Percentiles rank a stretch among this genome's conserved stretches.
Conservation (phyloP, 202 grass and related monocot species). For the Saccharum hybrid region DNA sequence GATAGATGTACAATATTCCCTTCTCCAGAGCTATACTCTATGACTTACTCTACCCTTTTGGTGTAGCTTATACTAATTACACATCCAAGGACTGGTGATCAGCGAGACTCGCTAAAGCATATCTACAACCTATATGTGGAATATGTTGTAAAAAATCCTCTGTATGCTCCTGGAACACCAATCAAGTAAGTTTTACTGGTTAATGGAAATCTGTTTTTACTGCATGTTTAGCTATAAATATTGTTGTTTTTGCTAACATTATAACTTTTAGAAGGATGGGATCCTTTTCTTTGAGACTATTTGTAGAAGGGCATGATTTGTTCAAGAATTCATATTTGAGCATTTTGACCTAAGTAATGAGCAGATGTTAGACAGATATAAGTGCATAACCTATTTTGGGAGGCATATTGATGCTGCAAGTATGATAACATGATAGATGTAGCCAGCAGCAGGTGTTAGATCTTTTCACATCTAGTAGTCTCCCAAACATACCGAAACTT, state of each 20-base stretch:
- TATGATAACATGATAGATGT: not conserved
- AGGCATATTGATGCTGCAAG: not conserved
- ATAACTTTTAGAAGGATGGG: not conserved
- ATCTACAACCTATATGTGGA: conserved; percentile 96
- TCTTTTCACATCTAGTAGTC: not conserved
- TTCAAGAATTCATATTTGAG: conserved; percentile 6
- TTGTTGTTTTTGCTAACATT: not conserved
- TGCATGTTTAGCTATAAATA: not conserved
- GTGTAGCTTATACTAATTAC: conserved; percentile 93
- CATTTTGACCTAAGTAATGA: not conserved
- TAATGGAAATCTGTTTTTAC: not conserved
- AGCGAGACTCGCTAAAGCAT: conserved; percentile 81
- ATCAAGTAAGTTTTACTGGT: conserved; percentile 66
- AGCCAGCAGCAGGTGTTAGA: not conserved
- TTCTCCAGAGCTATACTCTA: not conserved
- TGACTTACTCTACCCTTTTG: conserved; percentile 30
- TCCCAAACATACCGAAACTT: conserved; percentile 18
- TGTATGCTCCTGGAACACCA: conserved; percentile 71
- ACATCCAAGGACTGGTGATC: conserved; percentile 91
- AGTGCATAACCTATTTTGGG: conserved; percentile 11
- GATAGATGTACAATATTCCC: not conserved
- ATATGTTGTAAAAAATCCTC: conserved; percentile 97
- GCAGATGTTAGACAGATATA: not conserved
- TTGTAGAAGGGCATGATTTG: conserved; percentile 15
- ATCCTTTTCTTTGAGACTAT: not conserved